Percentiles rank a stretch among this genome's conserved stretches.
Evolutionary conservation across 2,329 filamentous ascomycete genomes (phyloP).

Genomic region (Clarireedia sp.): DNA sequence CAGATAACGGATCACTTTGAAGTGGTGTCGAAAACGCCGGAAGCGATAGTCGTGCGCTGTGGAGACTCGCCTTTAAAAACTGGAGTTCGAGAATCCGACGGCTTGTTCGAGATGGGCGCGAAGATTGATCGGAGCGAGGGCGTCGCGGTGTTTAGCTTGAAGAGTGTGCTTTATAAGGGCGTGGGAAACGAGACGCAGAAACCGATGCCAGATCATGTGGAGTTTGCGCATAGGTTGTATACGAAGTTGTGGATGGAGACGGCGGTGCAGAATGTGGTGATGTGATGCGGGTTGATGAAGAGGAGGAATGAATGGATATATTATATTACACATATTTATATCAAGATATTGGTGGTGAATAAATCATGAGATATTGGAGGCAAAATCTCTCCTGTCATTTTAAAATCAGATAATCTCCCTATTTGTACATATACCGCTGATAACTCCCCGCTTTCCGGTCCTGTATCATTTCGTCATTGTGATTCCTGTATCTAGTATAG

Average conservation of each 20-base stretch:
- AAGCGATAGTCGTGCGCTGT: slow-evolving; percentile 54
- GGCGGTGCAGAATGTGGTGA: slow-evolving; percentile 28
- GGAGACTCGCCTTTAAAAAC: slow-evolving; percentile 55
- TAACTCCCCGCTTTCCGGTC: too few species aligned
- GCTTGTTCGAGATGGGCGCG: slow-evolving; percentile 58
- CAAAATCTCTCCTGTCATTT: too few species aligned
- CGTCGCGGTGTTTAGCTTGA: slow-evolving; percentile 55
- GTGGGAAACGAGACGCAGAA: slow-evolving; percentile 33
- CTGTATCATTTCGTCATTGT: too few species aligned
- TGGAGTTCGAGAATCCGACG: slow-evolving; percentile 51
- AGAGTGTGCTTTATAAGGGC: slow-evolving; percentile 54
- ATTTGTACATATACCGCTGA: too few species aligned
- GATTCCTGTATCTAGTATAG: too few species aligned
- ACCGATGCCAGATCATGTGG: slow-evolving; percentile 40
- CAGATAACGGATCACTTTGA: slow-evolving; percentile 65
- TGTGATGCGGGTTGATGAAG: slow-evolving; percentile 5
- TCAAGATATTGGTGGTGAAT: too few species aligned
- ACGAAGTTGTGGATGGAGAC: slow-evolving; percentile 50
- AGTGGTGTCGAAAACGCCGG: slow-evolving; percentile 55
- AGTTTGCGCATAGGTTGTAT: slow-evolving; percentile 47
- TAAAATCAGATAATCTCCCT: too few species aligned
- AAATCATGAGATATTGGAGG: too few species aligned
- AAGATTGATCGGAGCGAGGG: slow-evolving; percentile 52
- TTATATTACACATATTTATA: too few species aligned
- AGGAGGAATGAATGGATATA: neutral